A percentile compares a stretch with the other conserved stretches of the same genome.
Evolutionary conservation across 169 alveolate genomes (phyloP).

Genomic region (Neospora caninum): DNA sequence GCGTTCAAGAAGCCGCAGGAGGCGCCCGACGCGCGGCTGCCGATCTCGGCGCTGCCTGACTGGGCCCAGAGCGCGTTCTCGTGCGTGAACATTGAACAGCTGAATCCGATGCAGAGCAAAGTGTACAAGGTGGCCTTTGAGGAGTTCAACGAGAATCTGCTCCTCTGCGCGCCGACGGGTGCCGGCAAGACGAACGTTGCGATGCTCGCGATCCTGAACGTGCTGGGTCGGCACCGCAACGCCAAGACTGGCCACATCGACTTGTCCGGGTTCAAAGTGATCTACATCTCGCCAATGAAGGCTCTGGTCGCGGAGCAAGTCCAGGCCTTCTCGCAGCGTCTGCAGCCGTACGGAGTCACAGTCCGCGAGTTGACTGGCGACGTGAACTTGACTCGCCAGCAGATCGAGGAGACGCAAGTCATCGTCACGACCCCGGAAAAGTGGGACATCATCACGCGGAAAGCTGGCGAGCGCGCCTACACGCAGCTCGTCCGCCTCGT

Average conservation of each 20-base stretch:
- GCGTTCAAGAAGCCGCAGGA: constrained; percentile 72
- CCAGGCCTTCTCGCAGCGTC: constrained; percentile 62
- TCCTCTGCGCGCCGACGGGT: constrained; percentile 99
- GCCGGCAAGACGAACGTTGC: constrained; percentile 99
- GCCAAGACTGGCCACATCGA: constrained; percentile 71
- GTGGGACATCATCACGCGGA: constrained; percentile 99
- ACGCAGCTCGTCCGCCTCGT: constrained; percentile 94
- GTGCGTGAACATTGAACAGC: constrained; percentile 77
- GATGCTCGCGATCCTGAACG: constrained; percentile 95
- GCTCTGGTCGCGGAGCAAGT: constrained; percentile 97
- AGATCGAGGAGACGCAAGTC: constrained; percentile 97
- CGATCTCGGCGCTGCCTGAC: constrained; percentile 89
- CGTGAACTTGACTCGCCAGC: constrained; percentile 85
- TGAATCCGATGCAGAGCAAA: constrained; percentile 95
- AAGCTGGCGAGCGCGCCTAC: constrained; percentile 93
- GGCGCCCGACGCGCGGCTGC: constrained; percentile 35
- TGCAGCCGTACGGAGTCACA: constrained; percentile 69
- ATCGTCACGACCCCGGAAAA: constrained; percentile 99
- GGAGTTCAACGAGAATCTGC: constrained; percentile 93
- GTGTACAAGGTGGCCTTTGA: constrained; percentile 94
- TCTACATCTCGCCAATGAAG: constrained; percentile 99
- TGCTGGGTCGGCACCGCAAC: constrained; percentile 77
- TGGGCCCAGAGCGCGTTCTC: constrained; percentile 95
- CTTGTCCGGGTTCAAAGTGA: constrained; percentile 91
- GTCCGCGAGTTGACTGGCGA: constrained; percentile 72